phyloP scores from a whole-genome alignment of 2,329 filamentous ascomycete species.

The Penicillium capsulatum region DNA sequence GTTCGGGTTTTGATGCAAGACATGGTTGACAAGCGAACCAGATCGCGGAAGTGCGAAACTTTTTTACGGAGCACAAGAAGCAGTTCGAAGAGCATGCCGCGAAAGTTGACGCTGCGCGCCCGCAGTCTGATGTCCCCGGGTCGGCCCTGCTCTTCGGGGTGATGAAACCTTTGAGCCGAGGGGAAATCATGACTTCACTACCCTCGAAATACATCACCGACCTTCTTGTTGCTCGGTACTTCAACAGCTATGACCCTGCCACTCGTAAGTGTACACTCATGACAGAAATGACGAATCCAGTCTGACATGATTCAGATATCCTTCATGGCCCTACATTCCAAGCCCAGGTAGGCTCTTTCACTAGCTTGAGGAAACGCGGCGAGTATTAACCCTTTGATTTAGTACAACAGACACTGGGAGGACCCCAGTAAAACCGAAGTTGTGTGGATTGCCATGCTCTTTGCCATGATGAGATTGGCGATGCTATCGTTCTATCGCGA shows the following conservation, averaged over 20 bases:
- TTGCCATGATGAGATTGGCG: constrained; percentile 61
- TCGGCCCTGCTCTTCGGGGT: constrained; percentile 77
- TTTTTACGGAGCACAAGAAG: constrained; percentile 80
- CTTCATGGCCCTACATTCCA: constrained; percentile 83
- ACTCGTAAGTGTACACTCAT: constrained; percentile 49
- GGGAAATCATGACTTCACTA: constrained; percentile 73
- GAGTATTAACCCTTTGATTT: too few relatives aligned
- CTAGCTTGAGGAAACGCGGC: too few relatives aligned
- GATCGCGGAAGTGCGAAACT: constrained; percentile 91
- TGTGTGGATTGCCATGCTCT: constrained; percentile 61
- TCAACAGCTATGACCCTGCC: constrained; percentile 71
- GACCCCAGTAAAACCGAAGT: constrained; percentile 54
- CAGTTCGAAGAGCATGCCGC: constrained; percentile 79
- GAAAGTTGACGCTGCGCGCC: constrained; percentile 66
- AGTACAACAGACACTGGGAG: constrained; percentile 62
- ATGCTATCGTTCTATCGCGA: constrained; percentile 60
- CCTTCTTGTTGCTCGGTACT: constrained; percentile 80
- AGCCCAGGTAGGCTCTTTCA: not conserved
- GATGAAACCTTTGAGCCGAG: constrained; percentile 62
- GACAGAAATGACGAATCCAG: too few relatives aligned
- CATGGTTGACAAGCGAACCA: constrained; percentile 27
- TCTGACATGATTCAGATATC: constrained; percentile 48
- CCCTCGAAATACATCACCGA: constrained; percentile 80
- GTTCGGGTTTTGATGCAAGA: not conserved
- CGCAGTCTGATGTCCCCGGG: constrained; percentile 52